Base-by-base conservation (phyloP, 331 rosid genomes). In the Malus hybrid region DNA sequence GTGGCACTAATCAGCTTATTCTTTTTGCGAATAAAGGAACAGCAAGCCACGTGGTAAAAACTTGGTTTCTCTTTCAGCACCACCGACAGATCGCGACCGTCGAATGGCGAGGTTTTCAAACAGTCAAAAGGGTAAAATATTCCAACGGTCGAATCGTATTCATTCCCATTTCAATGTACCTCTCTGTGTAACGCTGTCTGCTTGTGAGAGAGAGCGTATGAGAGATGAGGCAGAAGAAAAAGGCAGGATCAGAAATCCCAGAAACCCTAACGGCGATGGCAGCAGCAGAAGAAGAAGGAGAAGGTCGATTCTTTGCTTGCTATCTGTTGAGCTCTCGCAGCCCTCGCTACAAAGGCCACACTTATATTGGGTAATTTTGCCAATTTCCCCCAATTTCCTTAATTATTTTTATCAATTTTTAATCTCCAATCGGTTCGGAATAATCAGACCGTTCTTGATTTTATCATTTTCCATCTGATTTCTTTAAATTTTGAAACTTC, bases 321-420 rank as follows among this genome's bases (percentile, higher is more conserved):
- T 94, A 94, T 79, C 93, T 94, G 7, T 69, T 92, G 82, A 68
- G 81, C 46, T 94, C 99, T 71, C 89, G 83, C 78, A 87, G 80
- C 44, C 97, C 99, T 1, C 92, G 97, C 72, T 85, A 15, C 90
- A 90, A 92, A 85, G 92, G 97, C 84, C 93, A 92, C 57, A 87
- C 97, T 48, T 90, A 94, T 78, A 94, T 94, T 68, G 97, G 97
- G 97, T 90, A 44, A 44, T 56, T 24, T 32, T 44, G 54, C 65
- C 61, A 11, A 13, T 13, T 32, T 36, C 52, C 60, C 72, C 77
- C 20, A n/a, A 2, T 66, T 32, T 2, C 46, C 46, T 39, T 39
- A 52, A 54, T 46, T 82, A 71, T 6, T 56, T 27, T 60, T 59
- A 12, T 24, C 19, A 20, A 18, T 55, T 18, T 46, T 44, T 44